phyloP scores from a whole-genome alignment of 2,329 filamentous ascomycete genomes.

The Furcasterigmium sp. region DNA sequence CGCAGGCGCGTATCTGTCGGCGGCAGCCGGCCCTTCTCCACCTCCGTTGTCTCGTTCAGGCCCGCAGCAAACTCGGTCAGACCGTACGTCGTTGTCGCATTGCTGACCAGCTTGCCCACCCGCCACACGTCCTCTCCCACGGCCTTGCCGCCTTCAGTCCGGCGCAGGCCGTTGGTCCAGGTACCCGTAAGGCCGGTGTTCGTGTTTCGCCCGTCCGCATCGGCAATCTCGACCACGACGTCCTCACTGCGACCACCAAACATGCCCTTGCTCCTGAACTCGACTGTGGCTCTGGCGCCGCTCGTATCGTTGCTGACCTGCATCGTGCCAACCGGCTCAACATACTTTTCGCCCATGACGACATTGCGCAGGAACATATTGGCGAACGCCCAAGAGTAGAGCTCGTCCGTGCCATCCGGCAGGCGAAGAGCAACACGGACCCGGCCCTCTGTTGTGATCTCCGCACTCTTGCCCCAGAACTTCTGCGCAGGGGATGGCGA shows the following conservation, averaged over 20 bases:
- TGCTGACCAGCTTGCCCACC: constrained; percentile 71
- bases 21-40: constrained; percentile 71
- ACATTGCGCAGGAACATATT: constrained; percentile 93
- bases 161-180: constrained; percentile 72
- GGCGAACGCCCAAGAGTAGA: constrained; percentile 83
- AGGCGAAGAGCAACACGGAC: constrained; percentile 69
- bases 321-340: constrained; percentile 91
- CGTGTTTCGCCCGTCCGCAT: constrained; percentile 58
- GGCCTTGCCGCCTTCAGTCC: constrained; percentile 57
- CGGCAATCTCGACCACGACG: constrained; percentile 69
- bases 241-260: constrained; percentile 94
- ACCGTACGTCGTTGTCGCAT: constrained; percentile 77
- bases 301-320: constrained; percentile 77
- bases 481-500: constrained; percentile 87
- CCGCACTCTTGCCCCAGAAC: constrained; percentile 97
- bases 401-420: constrained; percentile 64
- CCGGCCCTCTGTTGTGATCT: constrained; percentile 88
- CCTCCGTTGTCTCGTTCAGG: constrained; percentile 79
- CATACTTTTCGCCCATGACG: constrained; percentile 96
- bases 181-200: constrained; percentile 70
- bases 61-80: constrained; percentile 74
- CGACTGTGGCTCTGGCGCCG: constrained; percentile 76
- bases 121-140: constrained; percentile 71
- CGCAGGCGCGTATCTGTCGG: constrained; percentile 78
- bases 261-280: constrained; percentile 95